Evolutionary conservation across 257 asterid species (phyloP).

Genomic region (Fraxinus americana): DNA sequence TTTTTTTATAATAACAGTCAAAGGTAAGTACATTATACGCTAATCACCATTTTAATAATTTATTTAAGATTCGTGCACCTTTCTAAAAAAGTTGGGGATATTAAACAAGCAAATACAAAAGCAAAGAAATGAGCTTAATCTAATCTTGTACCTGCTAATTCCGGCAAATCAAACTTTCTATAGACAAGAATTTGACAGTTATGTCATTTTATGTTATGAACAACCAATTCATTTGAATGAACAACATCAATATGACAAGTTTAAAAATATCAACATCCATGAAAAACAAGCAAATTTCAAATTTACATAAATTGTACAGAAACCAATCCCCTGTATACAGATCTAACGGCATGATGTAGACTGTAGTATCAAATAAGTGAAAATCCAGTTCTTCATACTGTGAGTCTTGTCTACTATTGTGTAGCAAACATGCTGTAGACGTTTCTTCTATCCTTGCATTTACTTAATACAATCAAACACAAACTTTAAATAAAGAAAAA

Average conservation of each 20-base stretch:
- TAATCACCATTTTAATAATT: too few species aligned
- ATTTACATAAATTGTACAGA: constrained; percentile 17
- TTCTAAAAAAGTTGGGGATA: too few species aligned
- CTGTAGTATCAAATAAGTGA: background rate
- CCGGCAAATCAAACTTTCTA: background rate
- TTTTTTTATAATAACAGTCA: too few species aligned
- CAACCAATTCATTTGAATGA: background rate
- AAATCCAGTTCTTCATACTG: background rate
- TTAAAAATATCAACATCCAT: constrained; percentile 9
- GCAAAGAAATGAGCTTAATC: background rate
- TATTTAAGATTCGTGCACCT: too few species aligned
- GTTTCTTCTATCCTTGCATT: constrained; percentile 4
- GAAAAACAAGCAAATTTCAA: background rate
- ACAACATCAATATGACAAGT: constrained; percentile 12
- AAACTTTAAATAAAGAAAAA: constrained; percentile 26
- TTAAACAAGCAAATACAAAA: background rate
- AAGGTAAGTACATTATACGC: too few species aligned
- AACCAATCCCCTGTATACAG: constrained; percentile 17
- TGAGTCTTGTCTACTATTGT: background rate
- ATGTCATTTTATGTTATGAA: background rate
- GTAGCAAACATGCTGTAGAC: background rate
- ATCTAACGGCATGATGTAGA: constrained; percentile 1
- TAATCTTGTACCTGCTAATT: background rate
- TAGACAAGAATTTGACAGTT: background rate
- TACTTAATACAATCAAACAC: constrained; percentile 28